These are phyloP conservation scores for Dorcoceras hygrometricum DNA, from an alignment of 257 asterid species.

Conservation along the genomic window DNA sequence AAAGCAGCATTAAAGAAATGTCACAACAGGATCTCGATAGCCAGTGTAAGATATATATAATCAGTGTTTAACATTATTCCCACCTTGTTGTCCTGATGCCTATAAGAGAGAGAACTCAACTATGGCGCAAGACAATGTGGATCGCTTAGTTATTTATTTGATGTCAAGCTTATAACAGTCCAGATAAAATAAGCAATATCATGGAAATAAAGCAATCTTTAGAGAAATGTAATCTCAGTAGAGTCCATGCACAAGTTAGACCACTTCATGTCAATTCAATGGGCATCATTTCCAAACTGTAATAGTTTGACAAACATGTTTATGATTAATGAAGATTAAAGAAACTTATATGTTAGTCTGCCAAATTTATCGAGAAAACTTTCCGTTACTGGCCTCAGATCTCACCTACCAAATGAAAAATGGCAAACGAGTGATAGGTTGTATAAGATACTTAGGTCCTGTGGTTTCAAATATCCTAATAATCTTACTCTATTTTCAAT, in stretches of 20 bases:
- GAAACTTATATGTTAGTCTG: not conserved
- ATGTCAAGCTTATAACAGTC: not conserved
- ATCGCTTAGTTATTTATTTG: not conserved
- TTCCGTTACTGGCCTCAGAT: not conserved
- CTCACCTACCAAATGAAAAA: conserved; percentile 4
- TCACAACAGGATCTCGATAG: conserved; percentile 17
- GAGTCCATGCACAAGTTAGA: conserved; percentile 10
- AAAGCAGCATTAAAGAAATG: not conserved
- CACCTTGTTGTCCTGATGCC: too few species aligned
- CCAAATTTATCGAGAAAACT: not conserved
- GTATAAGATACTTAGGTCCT: not conserved
- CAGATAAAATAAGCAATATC: not conserved
- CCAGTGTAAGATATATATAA: not conserved
- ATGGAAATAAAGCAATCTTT: not conserved
- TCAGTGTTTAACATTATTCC: not conserved
- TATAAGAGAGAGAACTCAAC: not conserved
- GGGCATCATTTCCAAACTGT: not conserved
- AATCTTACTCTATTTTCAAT: not conserved
- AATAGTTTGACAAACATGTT: not conserved
- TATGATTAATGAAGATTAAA: not conserved
- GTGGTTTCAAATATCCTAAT: not conserved
- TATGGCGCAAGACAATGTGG: not conserved
- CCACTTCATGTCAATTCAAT: conserved; percentile 18
- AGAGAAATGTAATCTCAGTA: not conserved
- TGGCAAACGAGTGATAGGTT: not conserved